These are phyloP conservation scores for Debaryomyces subglobosus DNA, from an alignment of 1,139 yeast species.

Conservation along the genomic window DNA sequence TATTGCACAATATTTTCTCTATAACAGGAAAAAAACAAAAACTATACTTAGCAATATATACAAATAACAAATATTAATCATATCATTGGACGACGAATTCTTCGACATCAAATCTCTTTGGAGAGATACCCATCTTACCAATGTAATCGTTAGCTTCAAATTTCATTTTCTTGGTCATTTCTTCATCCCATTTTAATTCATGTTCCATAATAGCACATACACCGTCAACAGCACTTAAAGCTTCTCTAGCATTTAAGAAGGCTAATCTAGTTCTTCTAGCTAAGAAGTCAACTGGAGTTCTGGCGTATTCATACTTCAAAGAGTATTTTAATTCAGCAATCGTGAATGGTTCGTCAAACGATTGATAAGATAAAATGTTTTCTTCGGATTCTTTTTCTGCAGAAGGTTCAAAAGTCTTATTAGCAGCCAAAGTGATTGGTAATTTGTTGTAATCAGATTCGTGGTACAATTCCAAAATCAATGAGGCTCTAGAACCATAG, in stretches of 20 bases:
- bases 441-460: constrained; percentile 56
- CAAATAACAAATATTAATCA: constrained; percentile 5
- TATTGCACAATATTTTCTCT: constrained; percentile 5
- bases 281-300: constrained; percentile 87
- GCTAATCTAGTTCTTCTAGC: constrained; percentile 95
- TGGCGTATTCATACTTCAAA: constrained; percentile 78
- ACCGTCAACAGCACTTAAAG: constrained; percentile 77
- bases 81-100: constrained; percentile 26
- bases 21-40: constrained; percentile 5
- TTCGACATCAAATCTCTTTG: constrained; percentile 41
- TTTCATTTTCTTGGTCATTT: constrained; percentile 59
- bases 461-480: constrained; percentile 67
- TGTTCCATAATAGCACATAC: constrained; percentile 85
- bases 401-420: constrained; percentile 37
- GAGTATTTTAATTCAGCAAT: constrained; percentile 90
- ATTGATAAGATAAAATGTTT: constrained; percentile 46
- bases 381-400: constrained; percentile 33
- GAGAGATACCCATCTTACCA: constrained; percentile 58
- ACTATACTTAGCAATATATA: constrained; percentile 2
- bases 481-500: constrained; percentile 89
- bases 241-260: constrained; percentile 86
- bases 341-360: constrained; percentile 85
- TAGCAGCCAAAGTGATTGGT: constrained; percentile 63
- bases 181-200: constrained; percentile 74
- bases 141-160: constrained; percentile 58